Evolutionary conservation across 495 filamentous ascomycete species (phyloP), one percentile per base, ranked within the genome.

Genomic region (Penicillium simplicissimum): DNA sequence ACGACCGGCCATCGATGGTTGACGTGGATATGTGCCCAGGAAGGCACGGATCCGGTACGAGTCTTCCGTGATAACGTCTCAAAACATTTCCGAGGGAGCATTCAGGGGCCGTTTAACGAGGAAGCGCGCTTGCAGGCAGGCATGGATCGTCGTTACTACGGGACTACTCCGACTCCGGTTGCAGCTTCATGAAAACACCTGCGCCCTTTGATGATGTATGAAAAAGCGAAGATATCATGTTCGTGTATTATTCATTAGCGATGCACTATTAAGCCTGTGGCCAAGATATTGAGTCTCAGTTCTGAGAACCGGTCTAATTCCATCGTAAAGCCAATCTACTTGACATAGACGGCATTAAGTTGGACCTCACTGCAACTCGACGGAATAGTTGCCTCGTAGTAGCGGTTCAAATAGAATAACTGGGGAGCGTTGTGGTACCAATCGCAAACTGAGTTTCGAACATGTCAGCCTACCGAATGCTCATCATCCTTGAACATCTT

Each of bases 401-500:
- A 72, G 13, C 52, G 51, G 55, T 77, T 59, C 21, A 78, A 64
- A 66, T 74, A 83, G 73, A 85, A 85, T 8, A 85, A 73, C 66
- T 86, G 83, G 11, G 83, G 82, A 23, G 67, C 74, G 49, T 79
- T 81, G 66, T 84, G 82, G 63, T 68, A 81, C 82, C 83, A 85
- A 56, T 84, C 78, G 53, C 83, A 85, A 7, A 79, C 82, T 85
- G 28, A 28, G 35, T 17, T 43, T 14, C 3, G 21, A 13, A 19
- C 17, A 23, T 21, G 47, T 58, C 4, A 58, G 45, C 45, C 14
- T 21, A 48, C 21, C 31, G n/a, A 36, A 31, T 42, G 53, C 8
- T 42, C 10, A 42, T 25, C 8, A 19, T 31, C 25, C 23, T 10
- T 5, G 35, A 57, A 58, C 33, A 43, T 21, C 17, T 9, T 25